A percentile compares a stretch with the other conserved stretches of the same genome.
These are phyloP conservation scores for Suillus clintonianus DNA, from an alignment of 768 basidiomycete genomes.

Conservation along the genomic window DNA sequence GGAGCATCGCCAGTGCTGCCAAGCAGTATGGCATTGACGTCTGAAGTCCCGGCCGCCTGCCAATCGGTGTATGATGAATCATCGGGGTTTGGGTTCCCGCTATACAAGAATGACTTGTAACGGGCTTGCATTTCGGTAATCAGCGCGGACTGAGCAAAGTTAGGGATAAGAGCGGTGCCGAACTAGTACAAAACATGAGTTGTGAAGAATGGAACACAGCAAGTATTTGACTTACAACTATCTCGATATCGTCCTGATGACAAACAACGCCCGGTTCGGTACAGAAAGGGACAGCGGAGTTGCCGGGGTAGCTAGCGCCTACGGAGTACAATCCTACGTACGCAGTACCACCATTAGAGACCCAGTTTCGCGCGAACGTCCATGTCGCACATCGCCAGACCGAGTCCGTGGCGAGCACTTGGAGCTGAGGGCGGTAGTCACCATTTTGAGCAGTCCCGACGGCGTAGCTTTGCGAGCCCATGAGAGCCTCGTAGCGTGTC, in stretches of 20 bases:
- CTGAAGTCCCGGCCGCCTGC: constrained; percentile 50
- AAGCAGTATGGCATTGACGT: constrained; percentile 60
- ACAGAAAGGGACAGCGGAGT: constrained; percentile 58
- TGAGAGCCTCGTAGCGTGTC: constrained; percentile 42
- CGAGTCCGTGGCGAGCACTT: constrained; percentile 65
- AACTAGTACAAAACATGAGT: constrained; percentile 26
- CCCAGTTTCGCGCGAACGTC: constrained; percentile 72
- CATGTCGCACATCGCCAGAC: constrained; percentile 71
- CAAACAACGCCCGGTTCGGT: constrained; percentile 59
- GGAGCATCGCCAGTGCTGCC: constrained; percentile 56
- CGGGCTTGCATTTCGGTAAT: constrained; percentile 67
- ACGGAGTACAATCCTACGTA: constrained; percentile 66
- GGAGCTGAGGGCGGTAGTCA: constrained; percentile 50
- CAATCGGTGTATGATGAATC: constrained; percentile 49
- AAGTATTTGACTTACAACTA: constrained; percentile 53
- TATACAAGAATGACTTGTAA: constrained; percentile 65
- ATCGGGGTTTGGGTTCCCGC: constrained; percentile 60
- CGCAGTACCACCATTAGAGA: constrained; percentile 60
- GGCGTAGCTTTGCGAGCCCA: constrained; percentile 50
- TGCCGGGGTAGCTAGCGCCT: constrained; percentile 74
- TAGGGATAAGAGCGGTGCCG: constrained; percentile 61
- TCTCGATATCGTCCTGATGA: constrained; percentile 82
- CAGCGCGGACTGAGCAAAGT: constrained; percentile 55
- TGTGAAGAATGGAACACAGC: neutral
- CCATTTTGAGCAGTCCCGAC: constrained; percentile 27